phyloP scores from a whole-genome alignment of 805 yeast genomes.

The Barnettozyma populi region DNA sequence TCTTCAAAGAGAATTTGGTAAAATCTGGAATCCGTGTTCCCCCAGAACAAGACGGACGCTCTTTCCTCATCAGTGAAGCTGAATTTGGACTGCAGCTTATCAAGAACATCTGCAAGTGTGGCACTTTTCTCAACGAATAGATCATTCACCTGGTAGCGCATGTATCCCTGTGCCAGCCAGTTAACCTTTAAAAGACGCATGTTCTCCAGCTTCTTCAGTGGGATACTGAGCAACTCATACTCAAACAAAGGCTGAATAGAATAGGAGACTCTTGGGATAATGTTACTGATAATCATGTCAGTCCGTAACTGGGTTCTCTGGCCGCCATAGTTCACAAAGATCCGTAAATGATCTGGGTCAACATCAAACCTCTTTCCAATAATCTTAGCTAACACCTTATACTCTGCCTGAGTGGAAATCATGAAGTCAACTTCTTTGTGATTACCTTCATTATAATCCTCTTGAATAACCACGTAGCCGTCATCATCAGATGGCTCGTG shows the following conservation, averaged over 20 bases:
- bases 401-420: constrained; percentile 58
- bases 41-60: constrained; percentile 52
- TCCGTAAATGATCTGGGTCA: constrained; percentile 56
- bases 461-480: constrained; percentile 39
- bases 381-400: constrained; percentile 53
- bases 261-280: constrained; percentile 28
- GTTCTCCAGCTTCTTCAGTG: constrained; percentile 71
- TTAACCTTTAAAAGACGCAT: constrained; percentile 59
- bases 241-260: constrained; percentile 45
- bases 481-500: constrained; percentile 38
- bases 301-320: constrained; percentile 44
- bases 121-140: constrained; percentile 63
- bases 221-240: constrained; percentile 72
- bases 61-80: constrained; percentile 43
- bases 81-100: constrained; percentile 50
- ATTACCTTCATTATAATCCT: constrained; percentile 19
- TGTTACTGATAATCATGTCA: constrained; percentile 27
- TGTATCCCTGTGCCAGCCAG: constrained; percentile 70
- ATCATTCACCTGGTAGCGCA: constrained; percentile 64
- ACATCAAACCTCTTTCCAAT: constrained; percentile 50
- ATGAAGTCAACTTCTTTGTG: constrained; percentile 46
- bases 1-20: constrained; percentile 31
- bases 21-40: constrained; percentile 33
- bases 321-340: constrained; percentile 60
- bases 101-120: constrained; percentile 47